These are phyloP conservation scores for Sporothrix schenckii DNA, from an alignment of 2,329 filamentous ascomycete species.

Conservation along the genomic window DNA sequence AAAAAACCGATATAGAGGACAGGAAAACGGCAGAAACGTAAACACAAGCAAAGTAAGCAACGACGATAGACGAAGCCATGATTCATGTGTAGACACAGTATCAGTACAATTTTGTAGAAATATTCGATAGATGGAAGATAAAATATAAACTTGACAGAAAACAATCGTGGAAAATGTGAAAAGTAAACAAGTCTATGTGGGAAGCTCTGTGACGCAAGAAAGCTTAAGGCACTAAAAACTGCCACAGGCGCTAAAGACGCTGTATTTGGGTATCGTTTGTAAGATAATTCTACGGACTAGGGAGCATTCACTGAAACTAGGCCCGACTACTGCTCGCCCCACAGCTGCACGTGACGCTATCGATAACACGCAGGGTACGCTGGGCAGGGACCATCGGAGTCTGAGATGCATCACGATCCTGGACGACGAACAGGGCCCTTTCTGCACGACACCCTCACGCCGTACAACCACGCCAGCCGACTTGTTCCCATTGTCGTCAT, in stretches of 20 bases:
- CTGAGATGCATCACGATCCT: slow-evolving; percentile 17
- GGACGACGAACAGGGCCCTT: neutral
- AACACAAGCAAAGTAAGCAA: neutral
- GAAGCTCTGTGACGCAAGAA: neutral
- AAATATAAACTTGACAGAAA: too few relatives aligned
- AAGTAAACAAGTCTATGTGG: neutral
- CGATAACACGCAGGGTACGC: slow-evolving; percentile 21
- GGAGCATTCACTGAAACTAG: neutral
- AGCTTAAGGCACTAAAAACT: neutral
- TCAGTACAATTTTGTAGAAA: neutral
- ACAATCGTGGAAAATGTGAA: neutral
- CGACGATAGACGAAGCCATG: neutral
- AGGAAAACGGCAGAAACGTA: neutral
- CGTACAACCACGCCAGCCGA: neutral
- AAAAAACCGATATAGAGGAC: neutral
- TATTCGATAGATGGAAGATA: neutral
- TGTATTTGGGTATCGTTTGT: too few relatives aligned
- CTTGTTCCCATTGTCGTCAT: neutral
- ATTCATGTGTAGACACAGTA: neutral
- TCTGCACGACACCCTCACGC: neutral
- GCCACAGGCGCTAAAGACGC: too few relatives aligned
- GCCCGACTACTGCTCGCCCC: neutral
- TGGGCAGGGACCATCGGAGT: neutral
- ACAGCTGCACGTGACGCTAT: slow-evolving; percentile 28
- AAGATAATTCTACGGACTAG: too few relatives aligned